Evolutionary conservation across 1,139 yeast genomes (phyloP).

Genomic region (Candida sp.): DNA sequence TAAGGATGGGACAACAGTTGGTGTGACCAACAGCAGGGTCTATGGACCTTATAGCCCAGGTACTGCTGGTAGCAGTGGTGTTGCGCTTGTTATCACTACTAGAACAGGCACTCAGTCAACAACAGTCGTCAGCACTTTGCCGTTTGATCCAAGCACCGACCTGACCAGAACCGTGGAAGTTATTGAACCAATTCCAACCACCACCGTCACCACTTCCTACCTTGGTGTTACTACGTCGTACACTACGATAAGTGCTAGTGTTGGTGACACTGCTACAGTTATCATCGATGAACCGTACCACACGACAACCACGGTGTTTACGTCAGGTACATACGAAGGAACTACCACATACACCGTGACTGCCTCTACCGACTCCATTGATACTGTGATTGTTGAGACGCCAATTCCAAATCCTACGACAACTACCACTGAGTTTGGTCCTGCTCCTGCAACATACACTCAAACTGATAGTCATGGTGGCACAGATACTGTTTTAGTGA

Average conservation of each 20-base stretch:
- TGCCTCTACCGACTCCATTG: background rate
- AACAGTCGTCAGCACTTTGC: conserved; percentile 24
- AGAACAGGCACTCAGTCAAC: conserved; percentile 11
- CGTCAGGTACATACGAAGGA: conserved; percentile 16
- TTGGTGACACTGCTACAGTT: conserved; percentile 22
- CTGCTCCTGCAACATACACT: background rate
- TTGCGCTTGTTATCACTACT: conserved; percentile 7
- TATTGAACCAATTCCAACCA: conserved; percentile 17
- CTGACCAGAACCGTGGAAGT: conserved; percentile 23
- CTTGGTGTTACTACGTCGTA: conserved; percentile 15
- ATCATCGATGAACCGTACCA: conserved; percentile 18
- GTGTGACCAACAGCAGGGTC: background rate
- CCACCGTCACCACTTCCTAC: conserved; percentile 17
- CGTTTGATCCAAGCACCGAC: conserved; percentile 11
- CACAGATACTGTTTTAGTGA: too few relatives aligned
- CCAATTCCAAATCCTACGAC: conserved; percentile 15
- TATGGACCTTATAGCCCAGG: conserved; percentile 16
- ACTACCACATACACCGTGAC: conserved; percentile 13
- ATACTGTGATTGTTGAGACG: conserved; percentile 17
- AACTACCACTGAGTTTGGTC: conserved; percentile 4
- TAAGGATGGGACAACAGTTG: background rate
- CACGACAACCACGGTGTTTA: conserved; percentile 14
- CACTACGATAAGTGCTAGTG: conserved; percentile 12
- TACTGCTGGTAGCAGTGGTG: conserved; percentile 20
- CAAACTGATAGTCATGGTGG: too few relatives aligned